phyloP scores from a whole-genome alignment of 257 asterid genomes.

The Avicennia marina region DNA sequence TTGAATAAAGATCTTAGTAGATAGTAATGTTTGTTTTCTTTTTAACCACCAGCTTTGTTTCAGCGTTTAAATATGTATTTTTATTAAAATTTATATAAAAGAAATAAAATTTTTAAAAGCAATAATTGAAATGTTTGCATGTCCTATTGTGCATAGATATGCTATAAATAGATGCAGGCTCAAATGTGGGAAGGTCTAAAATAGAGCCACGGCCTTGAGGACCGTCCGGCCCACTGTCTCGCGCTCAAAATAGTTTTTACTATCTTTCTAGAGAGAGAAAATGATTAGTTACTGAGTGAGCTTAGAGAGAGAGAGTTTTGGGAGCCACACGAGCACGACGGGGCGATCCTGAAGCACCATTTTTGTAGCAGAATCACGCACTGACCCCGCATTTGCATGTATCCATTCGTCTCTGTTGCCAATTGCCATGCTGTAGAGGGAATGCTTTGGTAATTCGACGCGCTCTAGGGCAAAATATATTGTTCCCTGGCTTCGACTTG shows the following conservation, averaged over 20 bases:
- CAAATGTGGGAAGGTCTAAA: too few species aligned
- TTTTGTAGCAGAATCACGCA: constrained; percentile 16
- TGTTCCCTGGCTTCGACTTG: constrained; percentile 33
- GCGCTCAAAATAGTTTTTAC: constrained; percentile 34
- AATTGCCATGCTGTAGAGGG: constrained; percentile 16
- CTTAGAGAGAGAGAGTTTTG: constrained; percentile 37
- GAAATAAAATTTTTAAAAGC: too few species aligned
- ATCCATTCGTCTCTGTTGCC: constrained; percentile 9
- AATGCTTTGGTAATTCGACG: constrained; percentile 21
- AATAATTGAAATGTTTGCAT: too few species aligned
- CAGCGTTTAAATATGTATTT: too few species aligned
- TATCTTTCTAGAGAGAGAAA: constrained; percentile 25
- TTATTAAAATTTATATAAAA: too few species aligned
- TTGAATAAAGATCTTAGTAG: too few species aligned
- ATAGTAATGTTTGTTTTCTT: too few species aligned
- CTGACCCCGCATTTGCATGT: constrained; percentile 21
- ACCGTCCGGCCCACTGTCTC: constrained; percentile 22
- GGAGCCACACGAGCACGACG: constrained; percentile 32
- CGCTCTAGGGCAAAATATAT: constrained; percentile 19
- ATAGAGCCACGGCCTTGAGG: too few species aligned
- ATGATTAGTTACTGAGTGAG: constrained; percentile 2
- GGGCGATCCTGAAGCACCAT: constrained; percentile 32
- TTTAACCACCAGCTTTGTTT: too few species aligned
- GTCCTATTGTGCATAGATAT: too few species aligned
- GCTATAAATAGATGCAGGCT: too few species aligned